Base-by-base conservation (phyloP, 2,329 filamentous ascomycete species). In the Pestalotiopsis fici region DNA sequence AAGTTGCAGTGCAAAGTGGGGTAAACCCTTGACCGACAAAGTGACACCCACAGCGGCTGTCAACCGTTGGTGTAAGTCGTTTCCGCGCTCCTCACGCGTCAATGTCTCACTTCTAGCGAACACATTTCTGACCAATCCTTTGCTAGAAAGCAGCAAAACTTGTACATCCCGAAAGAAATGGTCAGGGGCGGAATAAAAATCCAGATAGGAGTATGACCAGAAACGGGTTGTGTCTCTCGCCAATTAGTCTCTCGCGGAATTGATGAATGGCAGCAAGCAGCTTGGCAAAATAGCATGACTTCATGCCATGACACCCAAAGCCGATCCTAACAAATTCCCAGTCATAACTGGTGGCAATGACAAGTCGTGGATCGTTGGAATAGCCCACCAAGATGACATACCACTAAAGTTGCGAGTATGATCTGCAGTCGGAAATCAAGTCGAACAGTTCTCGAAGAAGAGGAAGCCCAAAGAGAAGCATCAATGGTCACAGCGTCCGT, bases 21-120 rank as follows among this genome's bases (percentile, higher is more conserved):
- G 59, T 47, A 43, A n/a, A 62, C n/a, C 57, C 59, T 62, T 62
- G 59, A 47, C 59, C 59, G 57, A 60, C 57, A 60, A 50, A 60
- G 57, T 60, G 27, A 60, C 28, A 60, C 57, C 57, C 35, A 62
- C 37, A 62, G 43, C 59, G 59, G 59, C 43, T 62, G 59, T 43
- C 59, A 50, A 35, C 59, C 59, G 59, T 35, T 62, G 59, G 59
- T 15, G n/a, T 15, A 37, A 62, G n/a, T 25, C 59, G 11, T 62
- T 31, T 60, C 37, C 31, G n/a, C n/a, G 35, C 35, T 28, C 11
- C 59, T 23, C 35, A 62, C 59, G 59, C 59, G 43, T 50, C 43
- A 23, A 50, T 50, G 43, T 50, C 43, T 50, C 18, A 50, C 43
- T 50, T n/a, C 43, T 50, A 50, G 18, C 18, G 18, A 21, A 50